Conservation (phyloP, 371 early-diverging fungal species). For the Mucor irregularis region DNA sequence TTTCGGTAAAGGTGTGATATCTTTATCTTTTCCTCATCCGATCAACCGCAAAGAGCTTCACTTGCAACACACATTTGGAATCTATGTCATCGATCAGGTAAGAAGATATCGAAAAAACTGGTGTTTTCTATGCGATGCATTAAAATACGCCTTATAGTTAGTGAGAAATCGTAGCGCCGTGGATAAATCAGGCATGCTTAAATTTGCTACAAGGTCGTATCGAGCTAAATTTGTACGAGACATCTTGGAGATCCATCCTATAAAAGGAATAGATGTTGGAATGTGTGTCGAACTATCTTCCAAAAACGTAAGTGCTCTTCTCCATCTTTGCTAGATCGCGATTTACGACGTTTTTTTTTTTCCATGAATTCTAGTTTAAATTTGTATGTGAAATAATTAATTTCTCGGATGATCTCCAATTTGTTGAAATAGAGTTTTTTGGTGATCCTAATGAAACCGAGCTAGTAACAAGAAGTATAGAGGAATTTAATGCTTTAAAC, state of each 20-base stretch:
- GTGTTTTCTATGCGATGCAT: no score
- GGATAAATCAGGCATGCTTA: not conserved
- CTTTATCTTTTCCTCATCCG: slow-evolving; percentile 24
- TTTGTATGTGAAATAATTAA: slow-evolving; percentile 5
- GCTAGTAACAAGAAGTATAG: not conserved
- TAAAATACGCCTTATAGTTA: no score
- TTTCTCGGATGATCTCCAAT: slow-evolving; percentile 1
- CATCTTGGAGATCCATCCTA: slow-evolving; percentile 29
- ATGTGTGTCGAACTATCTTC: slow-evolving; percentile 15
- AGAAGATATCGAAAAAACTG: no score
- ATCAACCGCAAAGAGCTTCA: slow-evolving; percentile 9
- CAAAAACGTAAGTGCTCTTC: slow-evolving; percentile 8
- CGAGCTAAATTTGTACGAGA: slow-evolving; percentile 21
- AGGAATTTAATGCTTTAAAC: not conserved
- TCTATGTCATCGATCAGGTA: slow-evolving; percentile 50
- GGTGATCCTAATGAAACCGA: not conserved
- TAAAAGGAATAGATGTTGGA: slow-evolving; percentile 17
- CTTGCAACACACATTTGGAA: slow-evolving; percentile 34
- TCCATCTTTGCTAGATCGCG: no score
- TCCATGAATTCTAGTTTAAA: slow-evolving; percentile 1
- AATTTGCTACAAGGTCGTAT: slow-evolving; percentile 1
- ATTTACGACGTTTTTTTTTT: no score
- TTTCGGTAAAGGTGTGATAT: slow-evolving; percentile 22
- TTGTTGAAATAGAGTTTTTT: slow-evolving; percentile 6
- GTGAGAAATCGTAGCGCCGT: not conserved